phyloP scores from a whole-genome alignment of 2,329 filamentous ascomycete genomes.

The Trichothecium roseum region DNA sequence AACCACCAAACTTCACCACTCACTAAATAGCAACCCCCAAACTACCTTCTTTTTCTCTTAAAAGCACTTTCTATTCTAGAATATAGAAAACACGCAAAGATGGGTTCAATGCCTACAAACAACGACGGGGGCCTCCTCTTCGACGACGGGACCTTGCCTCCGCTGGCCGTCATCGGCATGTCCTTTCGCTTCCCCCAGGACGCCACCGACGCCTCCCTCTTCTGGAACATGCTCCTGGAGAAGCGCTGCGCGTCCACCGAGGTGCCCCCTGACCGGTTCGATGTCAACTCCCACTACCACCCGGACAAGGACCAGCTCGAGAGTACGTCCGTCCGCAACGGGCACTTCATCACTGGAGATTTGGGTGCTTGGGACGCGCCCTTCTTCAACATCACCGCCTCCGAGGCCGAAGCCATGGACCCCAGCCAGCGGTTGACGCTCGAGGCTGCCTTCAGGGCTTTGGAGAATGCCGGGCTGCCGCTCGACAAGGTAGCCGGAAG shows the following conservation, averaged over 20 bases:
- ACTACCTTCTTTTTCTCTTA: too few species aligned
- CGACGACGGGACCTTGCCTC: too few species aligned
- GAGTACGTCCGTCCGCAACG: conserved; percentile 5
- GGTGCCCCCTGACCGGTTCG: not conserved
- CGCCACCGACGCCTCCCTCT: conserved; percentile 1
- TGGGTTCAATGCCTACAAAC: too few species aligned
- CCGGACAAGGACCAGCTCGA: conserved; percentile 1
- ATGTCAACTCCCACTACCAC: too few species aligned
- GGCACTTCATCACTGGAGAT: conserved; percentile 23
- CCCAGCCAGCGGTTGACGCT: conserved; percentile 23
- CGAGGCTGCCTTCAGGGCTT: conserved; percentile 21
- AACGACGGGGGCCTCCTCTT: too few species aligned
- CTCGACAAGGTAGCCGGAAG: too few species aligned
- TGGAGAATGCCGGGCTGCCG: conserved; percentile 16
- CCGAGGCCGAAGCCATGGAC: conserved; percentile 17
- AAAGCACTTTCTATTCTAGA: too few species aligned
- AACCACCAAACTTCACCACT: too few species aligned
- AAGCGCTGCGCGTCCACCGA: conserved; percentile 1
- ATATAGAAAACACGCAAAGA: too few species aligned
- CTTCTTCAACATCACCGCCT: conserved; percentile 24
- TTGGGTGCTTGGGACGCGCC: conserved; percentile 23
- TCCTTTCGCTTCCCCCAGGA: conserved; percentile 4
- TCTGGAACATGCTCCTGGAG: conserved; percentile 4
- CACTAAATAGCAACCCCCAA: too few species aligned
- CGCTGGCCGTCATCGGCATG: conserved; percentile 1